Base-by-base conservation (phyloP, 2,329 filamentous ascomycete genomes). In the Sporothrix humicola region DNA sequence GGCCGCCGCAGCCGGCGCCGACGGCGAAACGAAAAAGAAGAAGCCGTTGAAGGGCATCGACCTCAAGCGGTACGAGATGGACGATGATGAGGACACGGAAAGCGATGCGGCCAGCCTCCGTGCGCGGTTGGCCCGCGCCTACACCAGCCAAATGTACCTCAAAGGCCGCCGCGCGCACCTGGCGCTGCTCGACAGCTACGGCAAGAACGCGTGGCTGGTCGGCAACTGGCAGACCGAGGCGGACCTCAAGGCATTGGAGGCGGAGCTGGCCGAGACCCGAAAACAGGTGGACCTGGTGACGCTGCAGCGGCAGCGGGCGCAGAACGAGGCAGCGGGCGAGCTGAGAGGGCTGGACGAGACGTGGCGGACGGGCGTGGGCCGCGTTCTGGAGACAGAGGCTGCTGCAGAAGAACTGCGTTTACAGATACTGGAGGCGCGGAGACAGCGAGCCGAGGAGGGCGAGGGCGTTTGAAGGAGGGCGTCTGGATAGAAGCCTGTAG, bases 161-260 rank as follows among this genome's bases (percentile, higher is more conserved):
- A 76, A 80, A 13, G 79, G 82, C n/a, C 87, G 89, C 3, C 81
- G 84, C 50, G 78, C 85, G 46, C 86, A 89, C 81, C 88, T 97
- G 20, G 84, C 86, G 0, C 86, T 97, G n/a, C 88, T 97, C 23
- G 93, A 96, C 78, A 87, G 87, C 69, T 91, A 91, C 81, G 96
- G 95, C 77, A 93, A 93, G 83, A 97, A 97, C 81, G 92, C 93
- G 10, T 98, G 96, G 95, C 86, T 99, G 72, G 87, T 97, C 9
- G 89, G 89, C 79, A 99, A 99, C 82, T 89, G 91, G 78, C 90
- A 93, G 77, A 82, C 94, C 23, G 95, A 98, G 82, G 88, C 89
- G 59, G 87, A 93, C 58, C 82, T 97, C 70, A 86, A 87, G 69
- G 81, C 81, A 13, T 79, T 97, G 37, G 95, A 98, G 85, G 85